Evolutionary conservation across 2,329 filamentous ascomycete genomes (phyloP).

Genomic region (Diplocarpon mali): DNA sequence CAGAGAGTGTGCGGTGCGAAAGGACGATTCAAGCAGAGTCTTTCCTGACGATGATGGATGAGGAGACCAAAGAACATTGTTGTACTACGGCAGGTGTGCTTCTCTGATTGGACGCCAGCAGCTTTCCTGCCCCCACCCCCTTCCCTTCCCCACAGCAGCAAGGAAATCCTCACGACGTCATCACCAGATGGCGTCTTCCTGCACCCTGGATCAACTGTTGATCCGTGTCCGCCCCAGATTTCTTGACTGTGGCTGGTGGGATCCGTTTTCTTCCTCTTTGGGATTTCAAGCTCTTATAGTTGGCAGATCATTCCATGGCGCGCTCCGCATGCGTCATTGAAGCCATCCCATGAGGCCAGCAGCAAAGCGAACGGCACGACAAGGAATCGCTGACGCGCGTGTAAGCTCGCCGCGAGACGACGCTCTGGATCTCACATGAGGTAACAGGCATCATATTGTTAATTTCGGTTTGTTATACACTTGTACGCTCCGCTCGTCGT

Average conservation of each 20-base stretch:
- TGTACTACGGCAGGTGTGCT: conserved; percentile 2
- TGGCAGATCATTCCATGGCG: conserved; percentile 6
- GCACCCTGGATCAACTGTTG: background rate
- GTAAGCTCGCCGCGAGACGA: no score
- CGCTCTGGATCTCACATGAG: no score
- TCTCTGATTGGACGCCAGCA: conserved; percentile 9
- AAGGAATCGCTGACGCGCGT: background rate
- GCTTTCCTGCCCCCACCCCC: background rate
- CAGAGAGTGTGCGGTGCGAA: no score
- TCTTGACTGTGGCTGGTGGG: conserved; percentile 4
- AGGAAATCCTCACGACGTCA: conserved; percentile 8
- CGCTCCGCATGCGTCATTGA: conserved; percentile 8
- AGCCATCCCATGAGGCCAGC: background rate
- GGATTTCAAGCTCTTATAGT: conserved; percentile 3
- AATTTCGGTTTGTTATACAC: no score
- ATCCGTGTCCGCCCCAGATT: background rate
- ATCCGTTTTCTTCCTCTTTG: background rate
- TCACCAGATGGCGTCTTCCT: background rate
- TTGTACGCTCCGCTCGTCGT: no score
- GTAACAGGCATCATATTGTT: no score
- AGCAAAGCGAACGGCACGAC: background rate
- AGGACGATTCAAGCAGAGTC: no score
- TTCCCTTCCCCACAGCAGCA: conserved; percentile 6
- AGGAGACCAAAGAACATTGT: conserved; percentile 4
- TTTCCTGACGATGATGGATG: background rate